Percentiles rank a stretch among this genome's conserved stretches.
phyloP scores from a whole-genome alignment of 768 basidiomycete species.

The Lenzites betulinus region DNA sequence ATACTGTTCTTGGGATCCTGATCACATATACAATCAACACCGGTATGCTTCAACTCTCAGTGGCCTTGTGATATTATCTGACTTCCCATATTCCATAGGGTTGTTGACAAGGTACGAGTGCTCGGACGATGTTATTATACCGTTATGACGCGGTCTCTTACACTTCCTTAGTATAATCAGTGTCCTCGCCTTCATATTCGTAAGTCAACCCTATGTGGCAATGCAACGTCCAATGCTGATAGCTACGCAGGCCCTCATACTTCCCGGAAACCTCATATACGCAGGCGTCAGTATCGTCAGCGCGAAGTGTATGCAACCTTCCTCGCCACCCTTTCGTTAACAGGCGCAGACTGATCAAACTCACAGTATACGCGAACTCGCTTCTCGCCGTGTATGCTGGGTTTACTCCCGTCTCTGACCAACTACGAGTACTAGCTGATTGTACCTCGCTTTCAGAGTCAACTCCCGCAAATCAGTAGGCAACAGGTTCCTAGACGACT shows the following conservation, averaged over 20 bases:
- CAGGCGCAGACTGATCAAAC: background rate
- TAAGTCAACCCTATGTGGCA: background rate
- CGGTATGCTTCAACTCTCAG: background rate
- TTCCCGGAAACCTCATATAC: background rate
- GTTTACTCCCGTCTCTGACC: background rate
- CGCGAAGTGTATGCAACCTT: background rate
- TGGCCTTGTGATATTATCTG: no score
- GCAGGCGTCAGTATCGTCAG: slow-evolving; percentile 1
- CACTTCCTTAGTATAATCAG: background rate
- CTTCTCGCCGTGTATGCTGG: background rate
- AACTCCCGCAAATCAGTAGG: slow-evolving; percentile 1
- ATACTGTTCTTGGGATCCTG: background rate
- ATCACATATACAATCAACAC: slow-evolving; percentile 1
- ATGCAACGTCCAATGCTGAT: no score
- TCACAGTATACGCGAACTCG: background rate
- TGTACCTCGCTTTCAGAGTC: background rate
- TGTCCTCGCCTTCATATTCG: background rate
- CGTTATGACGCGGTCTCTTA: background rate
- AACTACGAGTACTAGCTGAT: background rate
- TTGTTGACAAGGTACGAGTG: background rate
- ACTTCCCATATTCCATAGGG: background rate
- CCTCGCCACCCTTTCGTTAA: no score
- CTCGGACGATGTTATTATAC: background rate
- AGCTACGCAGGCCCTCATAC: background rate
- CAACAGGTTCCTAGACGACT: slow-evolving; percentile 3